A percentile compares a stretch with the other conserved stretches of the same genome.
These are phyloP conservation scores for Fraxinus paxiana DNA, from an alignment of 305 asterid genomes.

Conservation along the genomic window DNA sequence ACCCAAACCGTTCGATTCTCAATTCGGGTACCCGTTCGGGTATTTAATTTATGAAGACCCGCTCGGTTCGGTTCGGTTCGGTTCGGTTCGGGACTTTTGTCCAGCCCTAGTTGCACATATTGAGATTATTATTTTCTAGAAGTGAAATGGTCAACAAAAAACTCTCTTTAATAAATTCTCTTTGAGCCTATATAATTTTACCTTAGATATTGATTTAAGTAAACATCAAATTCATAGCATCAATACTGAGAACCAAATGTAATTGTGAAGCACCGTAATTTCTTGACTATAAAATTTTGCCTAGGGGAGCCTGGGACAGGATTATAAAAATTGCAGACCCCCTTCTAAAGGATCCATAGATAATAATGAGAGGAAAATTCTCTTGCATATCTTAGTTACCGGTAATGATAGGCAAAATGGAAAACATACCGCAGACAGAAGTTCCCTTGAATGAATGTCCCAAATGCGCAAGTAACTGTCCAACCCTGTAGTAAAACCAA, in stretches of 20 bases:
- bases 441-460: slow-evolving; percentile 71
- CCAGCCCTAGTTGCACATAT: not conserved
- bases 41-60: no score
- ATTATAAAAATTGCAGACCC: not conserved
- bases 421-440: slow-evolving; percentile 71
- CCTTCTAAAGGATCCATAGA: not conserved
- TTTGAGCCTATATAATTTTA: not conserved
- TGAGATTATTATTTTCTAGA: not conserved
- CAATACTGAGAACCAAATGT: not conserved
- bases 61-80: no score
- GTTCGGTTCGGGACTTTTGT: no score
- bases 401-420: not conserved
- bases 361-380: not conserved
- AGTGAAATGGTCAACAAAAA: not conserved
- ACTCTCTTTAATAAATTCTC: not conserved
- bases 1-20: no score
- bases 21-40: no score
- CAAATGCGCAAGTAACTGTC: slow-evolving; percentile 88
- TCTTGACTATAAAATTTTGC: not conserved
- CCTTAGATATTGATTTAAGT: not conserved
- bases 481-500: slow-evolving; percentile 52
- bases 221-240: not conserved
- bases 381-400: not conserved
- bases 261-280: not conserved
- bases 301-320: not conserved